Evolutionary conservation across 371 early-diverging fungal genomes (phyloP), one percentile per base, ranked within the genome.

Genomic region (Cokeromyces recurvatus): DNA sequence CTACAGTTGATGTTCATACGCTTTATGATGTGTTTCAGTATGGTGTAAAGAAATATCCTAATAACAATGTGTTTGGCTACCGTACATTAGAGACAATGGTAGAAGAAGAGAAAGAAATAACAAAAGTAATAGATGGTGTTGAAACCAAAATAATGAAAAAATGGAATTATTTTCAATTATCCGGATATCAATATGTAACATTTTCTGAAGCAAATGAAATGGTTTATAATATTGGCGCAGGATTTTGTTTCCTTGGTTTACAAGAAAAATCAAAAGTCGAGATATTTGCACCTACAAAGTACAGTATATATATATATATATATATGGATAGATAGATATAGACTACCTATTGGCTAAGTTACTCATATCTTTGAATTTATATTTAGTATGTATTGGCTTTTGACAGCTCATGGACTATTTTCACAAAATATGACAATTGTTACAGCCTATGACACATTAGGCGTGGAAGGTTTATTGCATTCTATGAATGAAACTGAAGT

Each of bases 371-470:
- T 11, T 47, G 15, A 2, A n/a, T 36, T 39, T 21, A 23, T 53
- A 12, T 37, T 14, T 38, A 62, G 62, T 43, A 45, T 53, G 16
- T 41, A 62, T n/a, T 52, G 82, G 78, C 24, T 62, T 20, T 16
- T 59, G 20, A 44, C 53, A 37, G 57, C 67, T 11, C 63, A 62
- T 48, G 53, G 64, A 57, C 69, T 59, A 67, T 77, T 66, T 48
- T 58, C 60, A 35, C 86, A 86, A 56, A 64, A 59, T 22, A 60
- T 86, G 43, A 74, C 77, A 22, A 77, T 89, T 56, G 82, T 85
- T 12, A 90, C 91, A 15, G 87, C 87, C 23, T 88, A 90, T 68
- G 89, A 87, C 49, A 88, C 89, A 8, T 74, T 90, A 22, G 91
- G 89, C 4, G 82, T 78, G 36, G 84, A 80, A 31, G 88, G 86